Evolutionary conservation across 1,284 basidiomycete species (phyloP).

Genomic region (Butyriboletus appendiculatus): DNA sequence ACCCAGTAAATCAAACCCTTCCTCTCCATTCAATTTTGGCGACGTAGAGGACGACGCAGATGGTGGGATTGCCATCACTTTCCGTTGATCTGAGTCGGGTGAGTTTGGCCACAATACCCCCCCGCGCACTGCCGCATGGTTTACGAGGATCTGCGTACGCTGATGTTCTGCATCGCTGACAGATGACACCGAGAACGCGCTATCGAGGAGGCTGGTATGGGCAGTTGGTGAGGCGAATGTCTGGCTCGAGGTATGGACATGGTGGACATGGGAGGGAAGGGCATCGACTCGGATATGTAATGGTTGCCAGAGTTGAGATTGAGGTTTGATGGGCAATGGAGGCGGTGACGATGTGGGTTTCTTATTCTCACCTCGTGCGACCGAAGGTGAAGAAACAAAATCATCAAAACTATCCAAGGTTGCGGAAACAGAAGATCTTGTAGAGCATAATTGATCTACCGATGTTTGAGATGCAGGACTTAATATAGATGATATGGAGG

Average conservation of each 20-base stretch:
- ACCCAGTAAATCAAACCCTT: constrained; percentile 20
- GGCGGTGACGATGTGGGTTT: constrained; percentile 44
- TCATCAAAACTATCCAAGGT: constrained; percentile 50
- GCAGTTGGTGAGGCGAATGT: constrained; percentile 20
- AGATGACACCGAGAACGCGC: constrained; percentile 19
- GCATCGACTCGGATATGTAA: constrained; percentile 11
- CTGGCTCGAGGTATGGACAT: constrained; percentile 23
- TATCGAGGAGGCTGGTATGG: constrained; percentile 21
- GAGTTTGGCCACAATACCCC: constrained; percentile 66
- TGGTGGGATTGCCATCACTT: constrained; percentile 19
- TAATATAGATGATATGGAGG: constrained; percentile 29
- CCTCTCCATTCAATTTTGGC: constrained; percentile 22
- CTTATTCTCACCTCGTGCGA: constrained; percentile 1
- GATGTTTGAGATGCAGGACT: constrained; percentile 32
- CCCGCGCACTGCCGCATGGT: constrained; percentile 49
- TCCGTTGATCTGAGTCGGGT: constrained; percentile 13
- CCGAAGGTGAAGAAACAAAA: constrained; percentile 39
- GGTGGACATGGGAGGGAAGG: constrained; percentile 5
- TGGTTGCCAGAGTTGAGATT: constrained; percentile 2
- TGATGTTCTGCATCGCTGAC: constrained; percentile 40
- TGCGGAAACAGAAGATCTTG: constrained; percentile 17
- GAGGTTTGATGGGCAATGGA: constrained; percentile 42
- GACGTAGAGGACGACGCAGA: constrained; percentile 52
- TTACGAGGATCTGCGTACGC: constrained; percentile 56
- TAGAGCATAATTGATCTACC: constrained; percentile 21